Conservation (phyloP, 805 yeast genomes). For the Zygosaccharomyces rouxii region DNA sequence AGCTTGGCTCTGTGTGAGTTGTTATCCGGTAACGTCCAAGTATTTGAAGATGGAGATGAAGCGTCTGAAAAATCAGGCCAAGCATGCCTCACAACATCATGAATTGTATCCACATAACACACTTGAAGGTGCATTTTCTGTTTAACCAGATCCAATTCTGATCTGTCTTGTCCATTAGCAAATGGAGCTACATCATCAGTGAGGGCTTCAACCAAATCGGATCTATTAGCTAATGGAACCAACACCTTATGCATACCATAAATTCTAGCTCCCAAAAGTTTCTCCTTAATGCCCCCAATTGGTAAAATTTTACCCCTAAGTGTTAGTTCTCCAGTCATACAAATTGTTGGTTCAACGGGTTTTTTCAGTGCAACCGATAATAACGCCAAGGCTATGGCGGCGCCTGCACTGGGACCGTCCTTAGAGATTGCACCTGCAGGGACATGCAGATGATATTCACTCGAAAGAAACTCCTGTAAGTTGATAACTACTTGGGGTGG, state of each 20-base stretch:
- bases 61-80: constrained; percentile 43
- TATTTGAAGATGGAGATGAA: not conserved
- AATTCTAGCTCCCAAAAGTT: constrained; percentile 72
- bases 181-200: constrained; percentile 34
- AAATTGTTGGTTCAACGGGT: constrained; percentile 48
- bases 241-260: constrained; percentile 60
- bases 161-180: constrained; percentile 1
- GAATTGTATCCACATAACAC: constrained; percentile 66
- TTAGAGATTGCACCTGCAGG: constrained; percentile 65
- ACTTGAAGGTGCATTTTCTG: constrained; percentile 56
- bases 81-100: constrained; percentile 68
- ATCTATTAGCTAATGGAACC: constrained; percentile 65
- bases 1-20: not conserved
- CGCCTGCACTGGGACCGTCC: constrained; percentile 50
- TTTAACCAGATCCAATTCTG: constrained; percentile 30
- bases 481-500: not conserved
- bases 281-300: constrained; percentile 78
- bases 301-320: constrained; percentile 73
- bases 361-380: constrained; percentile 64
- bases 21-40: not conserved
- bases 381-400: constrained; percentile 77
- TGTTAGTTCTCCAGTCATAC: constrained; percentile 87
- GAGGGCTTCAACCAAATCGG: constrained; percentile 61
- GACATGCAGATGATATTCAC: constrained; percentile 65
- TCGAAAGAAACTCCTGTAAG: constrained; percentile 44